A percentile compares a stretch with the other conserved stretches of the same genome.
Evolutionary conservation across 331 rosid genomes (phyloP).

Genomic region (Telfairia occidentalis): DNA sequence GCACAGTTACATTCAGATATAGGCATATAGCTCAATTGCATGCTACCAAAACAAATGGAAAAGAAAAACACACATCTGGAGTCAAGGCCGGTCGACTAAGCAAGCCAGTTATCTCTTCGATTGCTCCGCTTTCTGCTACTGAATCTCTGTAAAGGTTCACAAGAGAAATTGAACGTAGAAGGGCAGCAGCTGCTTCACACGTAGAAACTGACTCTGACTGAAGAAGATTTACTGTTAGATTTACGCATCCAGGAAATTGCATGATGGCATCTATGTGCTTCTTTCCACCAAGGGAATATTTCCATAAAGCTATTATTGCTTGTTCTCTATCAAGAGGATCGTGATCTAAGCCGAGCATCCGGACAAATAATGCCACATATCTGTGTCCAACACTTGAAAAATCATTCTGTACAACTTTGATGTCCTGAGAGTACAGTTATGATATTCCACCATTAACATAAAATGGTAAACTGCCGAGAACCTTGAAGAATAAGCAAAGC

Average conservation of each 20-base stretch:
- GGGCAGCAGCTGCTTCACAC: slow-evolving; percentile 90
- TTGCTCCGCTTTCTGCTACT: slow-evolving; percentile 72
- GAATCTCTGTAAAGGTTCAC: slow-evolving; percentile 49
- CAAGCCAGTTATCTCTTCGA: slow-evolving; percentile 69
- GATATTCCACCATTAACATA: slow-evolving; percentile 6
- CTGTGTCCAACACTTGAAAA: slow-evolving; percentile 40
- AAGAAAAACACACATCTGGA: slow-evolving; percentile 41
- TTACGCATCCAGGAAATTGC: slow-evolving; percentile 73
- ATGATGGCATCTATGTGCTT: slow-evolving; percentile 58
- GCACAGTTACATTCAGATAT: slow-evolving; percentile 20
- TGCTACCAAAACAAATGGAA: slow-evolving; percentile 10
- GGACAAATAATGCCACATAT: slow-evolving; percentile 62
- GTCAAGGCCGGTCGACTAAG: slow-evolving; percentile 43
- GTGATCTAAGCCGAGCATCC: slow-evolving; percentile 75
- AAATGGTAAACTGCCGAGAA: slow-evolving; percentile 1
- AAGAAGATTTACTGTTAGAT: slow-evolving; percentile 61
- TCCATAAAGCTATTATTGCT: slow-evolving; percentile 62
- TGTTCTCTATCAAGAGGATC: slow-evolving; percentile 67
- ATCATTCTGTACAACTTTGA: slow-evolving; percentile 27
- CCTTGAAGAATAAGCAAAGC: slow-evolving; percentile 7
- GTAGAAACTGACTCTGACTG: slow-evolving; percentile 52
- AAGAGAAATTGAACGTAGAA: slow-evolving; percentile 58
- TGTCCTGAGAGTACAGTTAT: slow-evolving; percentile 31
- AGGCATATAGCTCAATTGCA: slow-evolving; percentile 26
- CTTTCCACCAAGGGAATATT: slow-evolving; percentile 83